These are phyloP conservation scores for Cylindrotheca fusiformis DNA, from an alignment of 108 stramenopile genomes.

Conservation along the genomic window DNA sequence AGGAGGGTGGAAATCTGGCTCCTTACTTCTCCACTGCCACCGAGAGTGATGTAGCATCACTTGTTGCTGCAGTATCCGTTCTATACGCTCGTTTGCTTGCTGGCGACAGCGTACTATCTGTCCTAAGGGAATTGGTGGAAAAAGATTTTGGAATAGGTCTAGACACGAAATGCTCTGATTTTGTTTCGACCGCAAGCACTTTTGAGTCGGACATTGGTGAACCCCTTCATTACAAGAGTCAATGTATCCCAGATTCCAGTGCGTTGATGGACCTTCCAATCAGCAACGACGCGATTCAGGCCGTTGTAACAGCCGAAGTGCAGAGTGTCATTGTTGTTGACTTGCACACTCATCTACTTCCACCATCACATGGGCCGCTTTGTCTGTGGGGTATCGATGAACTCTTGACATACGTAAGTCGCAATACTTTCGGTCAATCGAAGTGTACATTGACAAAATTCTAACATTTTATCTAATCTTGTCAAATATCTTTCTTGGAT, in stretches of 20 bases:
- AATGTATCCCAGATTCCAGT: constrained; percentile 50
- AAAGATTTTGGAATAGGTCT: constrained; percentile 12
- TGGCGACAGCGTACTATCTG: constrained; percentile 44
- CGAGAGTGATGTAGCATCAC: constrained; percentile 37
- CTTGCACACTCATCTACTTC: constrained; percentile 91
- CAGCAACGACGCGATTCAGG: constrained; percentile 24
- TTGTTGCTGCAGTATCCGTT: constrained; percentile 54
- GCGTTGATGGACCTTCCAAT: constrained; percentile 31
- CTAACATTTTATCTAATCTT: too few relatives aligned
- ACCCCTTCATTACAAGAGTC: constrained; percentile 15
- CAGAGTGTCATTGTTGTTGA: constrained; percentile 63
- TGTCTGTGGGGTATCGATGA: constrained; percentile 90
- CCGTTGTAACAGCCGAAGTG: constrained; percentile 62
- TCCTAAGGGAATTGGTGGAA: constrained; percentile 51
- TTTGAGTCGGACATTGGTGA: background rate
- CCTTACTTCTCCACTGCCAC: constrained; percentile 21
- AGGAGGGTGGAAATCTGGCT: constrained; percentile 59
- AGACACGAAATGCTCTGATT: background rate
- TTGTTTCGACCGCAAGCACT: background rate
- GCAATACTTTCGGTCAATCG: background rate
- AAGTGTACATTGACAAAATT: background rate
- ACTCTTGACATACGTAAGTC: constrained; percentile 75
- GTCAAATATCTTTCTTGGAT: background rate
- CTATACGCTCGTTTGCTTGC: constrained; percentile 74
- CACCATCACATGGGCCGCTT: constrained; percentile 77